These are phyloP conservation scores for Lunularia cruciata DNA, from an alignment of 225 moss, liverwort and hornwort species.

Conservation along the genomic window DNA sequence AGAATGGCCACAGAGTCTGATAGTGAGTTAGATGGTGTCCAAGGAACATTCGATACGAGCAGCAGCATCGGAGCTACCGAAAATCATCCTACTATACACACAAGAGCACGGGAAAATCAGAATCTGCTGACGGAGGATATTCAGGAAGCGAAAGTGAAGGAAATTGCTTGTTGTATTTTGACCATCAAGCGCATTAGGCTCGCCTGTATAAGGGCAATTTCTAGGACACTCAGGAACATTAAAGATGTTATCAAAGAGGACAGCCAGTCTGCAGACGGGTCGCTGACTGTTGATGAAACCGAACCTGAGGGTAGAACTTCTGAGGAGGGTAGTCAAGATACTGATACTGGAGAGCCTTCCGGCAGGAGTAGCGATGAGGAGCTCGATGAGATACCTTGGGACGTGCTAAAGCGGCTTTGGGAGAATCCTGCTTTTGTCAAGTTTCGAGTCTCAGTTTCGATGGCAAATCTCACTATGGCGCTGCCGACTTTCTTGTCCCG, in stretches of 20 bases:
- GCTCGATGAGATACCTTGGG: conserved; percentile 30
- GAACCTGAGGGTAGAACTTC: not conserved
- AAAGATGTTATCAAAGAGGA: conserved; percentile 2
- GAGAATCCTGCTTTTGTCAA: conserved; percentile 30
- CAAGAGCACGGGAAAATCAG: not conserved
- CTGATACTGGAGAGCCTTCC: conserved; percentile 1
- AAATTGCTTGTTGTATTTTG: conserved; percentile 13
- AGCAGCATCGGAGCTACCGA: not conserved
- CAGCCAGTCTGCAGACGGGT: not conserved
- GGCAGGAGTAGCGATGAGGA: conserved; percentile 17
- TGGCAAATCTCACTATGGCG: conserved; percentile 29
- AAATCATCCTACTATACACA: not conserved
- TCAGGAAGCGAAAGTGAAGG: conserved; percentile 23
- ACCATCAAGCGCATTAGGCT: conserved; percentile 19
- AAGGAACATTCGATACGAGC: not conserved
- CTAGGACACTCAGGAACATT: conserved; percentile 10
- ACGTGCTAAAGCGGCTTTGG: conserved; percentile 21
- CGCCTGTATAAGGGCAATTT: conserved; percentile 6
- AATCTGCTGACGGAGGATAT: not conserved
- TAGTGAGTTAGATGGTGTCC: not conserved
- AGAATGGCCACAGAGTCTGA: not conserved
- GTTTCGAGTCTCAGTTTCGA: conserved; percentile 24
- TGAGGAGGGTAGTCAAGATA: not conserved
- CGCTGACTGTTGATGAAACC: not conserved
- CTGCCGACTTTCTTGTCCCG: conserved; percentile 25